A percentile compares a stretch with the other conserved stretches of the same genome.
These are phyloP conservation scores for Hypoxylon subgilvum DNA, from an alignment of 495 filamentous ascomycete genomes.

Conservation along the genomic window DNA sequence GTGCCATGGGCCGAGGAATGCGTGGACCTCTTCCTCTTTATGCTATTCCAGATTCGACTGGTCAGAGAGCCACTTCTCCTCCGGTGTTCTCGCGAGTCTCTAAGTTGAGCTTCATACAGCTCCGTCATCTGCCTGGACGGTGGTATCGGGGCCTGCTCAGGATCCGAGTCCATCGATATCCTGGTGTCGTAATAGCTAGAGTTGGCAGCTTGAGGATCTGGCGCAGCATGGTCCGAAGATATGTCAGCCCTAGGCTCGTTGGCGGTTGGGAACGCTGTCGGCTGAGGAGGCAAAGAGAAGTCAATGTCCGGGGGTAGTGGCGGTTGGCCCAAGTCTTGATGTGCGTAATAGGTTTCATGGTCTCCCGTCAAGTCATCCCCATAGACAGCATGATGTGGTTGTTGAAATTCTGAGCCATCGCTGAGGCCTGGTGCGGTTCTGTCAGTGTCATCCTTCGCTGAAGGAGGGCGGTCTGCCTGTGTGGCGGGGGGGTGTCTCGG, in stretches of 20 bases:
- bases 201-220: slow-evolving; percentile 38
- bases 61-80: slow-evolving; percentile 37
- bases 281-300: slow-evolving; percentile 37
- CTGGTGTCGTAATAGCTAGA: slow-evolving; percentile 45
- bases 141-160: slow-evolving; percentile 28
- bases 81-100: slow-evolving; percentile 36
- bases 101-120: slow-evolving; percentile 39
- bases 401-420: slow-evolving; percentile 21
- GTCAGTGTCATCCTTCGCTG: slow-evolving; percentile 29
- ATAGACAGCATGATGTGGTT: slow-evolving; percentile 15
- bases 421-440: slow-evolving; percentile 17
- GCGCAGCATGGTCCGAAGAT: slow-evolving; percentile 27
- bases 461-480: slow-evolving; percentile 9
- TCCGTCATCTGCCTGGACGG: slow-evolving; percentile 39
- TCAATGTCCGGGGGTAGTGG: slow-evolving; percentile 35
- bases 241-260: slow-evolving; percentile 14
- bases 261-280: slow-evolving; percentile 22
- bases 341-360: slow-evolving; percentile 20
- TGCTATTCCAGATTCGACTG: slow-evolving; percentile 35
- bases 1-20: slow-evolving; percentile 29
- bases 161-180: slow-evolving; percentile 42
- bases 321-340: slow-evolving; percentile 22
- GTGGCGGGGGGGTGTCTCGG: slow-evolving; percentile 10
- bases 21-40: slow-evolving; percentile 42
- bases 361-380: slow-evolving; percentile 26